Base-by-base conservation (phyloP, 2,329 filamentous ascomycete species). In the Xylariomycetidae sp. region DNA sequence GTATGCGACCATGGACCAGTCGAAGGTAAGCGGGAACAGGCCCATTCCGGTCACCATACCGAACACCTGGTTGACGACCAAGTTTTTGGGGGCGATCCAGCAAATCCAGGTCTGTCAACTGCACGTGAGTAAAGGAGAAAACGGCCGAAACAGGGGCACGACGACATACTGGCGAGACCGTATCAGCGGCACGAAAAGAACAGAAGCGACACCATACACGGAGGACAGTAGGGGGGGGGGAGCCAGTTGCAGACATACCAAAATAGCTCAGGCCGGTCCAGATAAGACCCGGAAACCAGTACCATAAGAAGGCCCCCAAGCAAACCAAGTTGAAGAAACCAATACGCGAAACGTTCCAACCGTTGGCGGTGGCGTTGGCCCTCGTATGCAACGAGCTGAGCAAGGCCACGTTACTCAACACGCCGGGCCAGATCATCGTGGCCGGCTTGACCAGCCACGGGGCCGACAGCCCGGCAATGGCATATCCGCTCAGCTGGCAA, bases 361-460 rank as follows among this genome's bases (percentile, higher is more conserved):
- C 53, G 20, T 39, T 40, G 31, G 32, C 53, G 32, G 48, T 48
- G 30, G 50, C 59, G 29, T 59, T 63, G 8, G 41, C 32, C 2
- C 56, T 40, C 0, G 67, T 59, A 43, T 72, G 61, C 5, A 57
- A 50, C 10, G 55, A 58, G 9, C 53, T 51, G 16, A 72, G 59
- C 10, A 74, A 49, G 0, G 66, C 64, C 0, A 63, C 62, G 35
- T 68, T 71, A 4, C 67, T 66, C 8, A 74, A 51, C 0, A 68
- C 66, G 15, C 65, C 62, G 0, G 70, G 70, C 69, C 70, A 74
- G n/a, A 73, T 56, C 54, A 74, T 65, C 1, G 59, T 56, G 2
- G 65, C 59, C 1, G 67, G 70, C 18, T 60, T 54, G 4, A 68
- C 57, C 1, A 74, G 60, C 44, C 66, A 62, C 2, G 60, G 56